phyloP scores from a whole-genome alignment of 2,329 filamentous ascomycete genomes.

The Tricladium varicosporioides region DNA sequence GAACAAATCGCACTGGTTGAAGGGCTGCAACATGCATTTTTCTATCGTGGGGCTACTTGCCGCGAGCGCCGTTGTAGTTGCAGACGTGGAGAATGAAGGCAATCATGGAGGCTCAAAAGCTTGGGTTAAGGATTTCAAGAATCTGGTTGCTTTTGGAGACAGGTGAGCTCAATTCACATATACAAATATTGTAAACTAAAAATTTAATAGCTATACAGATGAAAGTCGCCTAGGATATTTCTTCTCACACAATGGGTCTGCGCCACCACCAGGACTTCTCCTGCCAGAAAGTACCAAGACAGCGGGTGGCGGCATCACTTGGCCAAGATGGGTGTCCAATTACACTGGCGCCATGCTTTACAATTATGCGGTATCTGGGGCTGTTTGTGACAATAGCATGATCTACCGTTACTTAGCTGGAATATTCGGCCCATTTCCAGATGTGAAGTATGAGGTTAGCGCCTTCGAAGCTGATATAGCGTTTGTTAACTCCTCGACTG shows the following conservation, averaged over 20 bases:
- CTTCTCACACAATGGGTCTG: slow-evolving; percentile 50
- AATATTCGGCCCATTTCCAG: slow-evolving; percentile 58
- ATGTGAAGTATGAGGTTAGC: slow-evolving; percentile 59
- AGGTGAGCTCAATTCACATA: slow-evolving; percentile 40
- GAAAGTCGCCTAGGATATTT: slow-evolving; percentile 67
- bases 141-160: slow-evolving; percentile 69
- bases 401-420: slow-evolving; percentile 51
- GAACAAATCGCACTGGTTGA: too few relatives aligned
- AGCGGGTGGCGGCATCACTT: slow-evolving; percentile 63
- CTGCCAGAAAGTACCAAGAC: slow-evolving; percentile 50
- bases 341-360: slow-evolving; percentile 54
- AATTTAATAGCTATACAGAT: slow-evolving; percentile 60
- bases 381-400: slow-evolving; percentile 69
- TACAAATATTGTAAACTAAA: slow-evolving; percentile 8
- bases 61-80: too few relatives aligned
- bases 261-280: slow-evolving; percentile 59
- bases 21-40: too few relatives aligned
- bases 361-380: slow-evolving; percentile 73
- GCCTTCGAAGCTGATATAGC: slow-evolving; percentile 51
- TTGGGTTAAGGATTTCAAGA: slow-evolving; percentile 51
- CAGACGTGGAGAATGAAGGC: neutral
- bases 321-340: slow-evolving; percentile 65
- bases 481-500: slow-evolving; percentile 31
- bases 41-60: too few relatives aligned
- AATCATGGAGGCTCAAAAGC: neutral